phyloP scores from a whole-genome alignment of 1,284 basidiomycete genomes.

The Rhizoctonia solani region DNA sequence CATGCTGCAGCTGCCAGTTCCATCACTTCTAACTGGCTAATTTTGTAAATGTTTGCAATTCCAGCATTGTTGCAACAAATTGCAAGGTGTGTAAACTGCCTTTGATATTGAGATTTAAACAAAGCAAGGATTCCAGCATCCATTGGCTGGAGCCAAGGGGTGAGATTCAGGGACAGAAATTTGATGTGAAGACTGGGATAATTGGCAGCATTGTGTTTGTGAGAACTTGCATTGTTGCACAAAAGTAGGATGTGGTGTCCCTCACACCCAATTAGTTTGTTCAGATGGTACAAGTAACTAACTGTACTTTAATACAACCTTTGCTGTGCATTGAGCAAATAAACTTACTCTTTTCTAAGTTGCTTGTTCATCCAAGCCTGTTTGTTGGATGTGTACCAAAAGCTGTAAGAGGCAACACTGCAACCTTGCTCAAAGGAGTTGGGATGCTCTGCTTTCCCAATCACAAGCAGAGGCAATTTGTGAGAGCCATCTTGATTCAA shows the following conservation, averaged over 20 bases:
- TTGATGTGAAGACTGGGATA: constrained; percentile 11
- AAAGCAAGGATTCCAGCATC: constrained; percentile 25
- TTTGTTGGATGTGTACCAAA: constrained; percentile 44
- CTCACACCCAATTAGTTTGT: constrained; percentile 8
- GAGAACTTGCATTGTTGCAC: constrained; percentile 17
- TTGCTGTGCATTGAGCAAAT: neutral
- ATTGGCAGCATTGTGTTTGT: constrained; percentile 17
- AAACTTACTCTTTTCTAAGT: neutral
- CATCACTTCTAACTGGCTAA: constrained; percentile 33
- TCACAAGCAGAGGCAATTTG: constrained; percentile 43
- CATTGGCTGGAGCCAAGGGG: constrained; percentile 31
- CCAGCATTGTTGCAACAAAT: constrained; percentile 22
- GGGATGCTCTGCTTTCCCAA: constrained; percentile 44
- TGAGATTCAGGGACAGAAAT: constrained; percentile 27
- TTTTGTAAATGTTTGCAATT: constrained; percentile 19
- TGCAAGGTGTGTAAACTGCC: constrained; percentile 1
- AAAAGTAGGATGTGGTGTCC: constrained; percentile 28
- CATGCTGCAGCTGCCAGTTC: too few species aligned
- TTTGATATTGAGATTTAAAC: constrained; percentile 33
- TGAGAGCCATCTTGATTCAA: constrained; percentile 45
- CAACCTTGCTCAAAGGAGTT: constrained; percentile 41
- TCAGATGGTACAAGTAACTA: too few species aligned
- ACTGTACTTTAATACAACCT: neutral
- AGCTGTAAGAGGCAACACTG: constrained; percentile 40
- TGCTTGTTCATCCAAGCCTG: constrained; percentile 47